These are phyloP conservation scores for Metschnikowia vanudenii DNA, from an alignment of 805 yeast genomes.

Conservation along the genomic window DNA sequence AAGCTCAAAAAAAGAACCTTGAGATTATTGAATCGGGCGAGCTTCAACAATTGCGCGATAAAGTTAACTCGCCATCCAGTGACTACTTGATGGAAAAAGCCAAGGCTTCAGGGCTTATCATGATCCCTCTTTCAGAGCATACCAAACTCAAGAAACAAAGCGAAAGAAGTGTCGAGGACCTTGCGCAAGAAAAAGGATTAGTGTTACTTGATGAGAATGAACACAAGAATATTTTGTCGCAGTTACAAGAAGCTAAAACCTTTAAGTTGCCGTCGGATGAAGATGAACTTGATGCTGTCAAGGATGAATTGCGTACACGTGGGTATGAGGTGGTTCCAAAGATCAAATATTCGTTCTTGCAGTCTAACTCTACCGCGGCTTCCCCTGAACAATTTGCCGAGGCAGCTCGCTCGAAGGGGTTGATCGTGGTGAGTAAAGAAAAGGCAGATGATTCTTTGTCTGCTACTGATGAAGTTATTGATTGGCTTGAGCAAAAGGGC, in stretches of 20 bases:
- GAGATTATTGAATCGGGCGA: conserved; percentile 6
- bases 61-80: conserved; percentile 5
- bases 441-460: not conserved
- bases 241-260: conserved; percentile 3
- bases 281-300: conserved; percentile 6
- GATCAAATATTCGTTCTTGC: conserved; percentile 6
- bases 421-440: conserved; percentile 2
- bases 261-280: conserved; percentile 4
- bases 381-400: conserved; percentile 2
- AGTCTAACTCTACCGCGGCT: not conserved
- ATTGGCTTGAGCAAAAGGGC: conserved; percentile 10
- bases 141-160: conserved; percentile 3
- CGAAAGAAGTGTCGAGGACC: not conserved
- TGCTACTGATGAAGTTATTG: conserved; percentile 2
- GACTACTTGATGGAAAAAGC: conserved; percentile 5
- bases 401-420: conserved; percentile 2
- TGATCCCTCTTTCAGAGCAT: conserved; percentile 7
- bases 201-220: conserved; percentile 5
- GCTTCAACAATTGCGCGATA: conserved; percentile 4
- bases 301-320: conserved; percentile 3
- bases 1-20: conserved; percentile 9
- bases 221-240: conserved; percentile 3
- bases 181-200: conserved; percentile 7
- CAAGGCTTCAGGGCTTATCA: conserved; percentile 1
- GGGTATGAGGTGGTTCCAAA: conserved; percentile 12